phyloP scores from a whole-genome alignment of 257 asterid species.

The Capsicum baccatum region DNA sequence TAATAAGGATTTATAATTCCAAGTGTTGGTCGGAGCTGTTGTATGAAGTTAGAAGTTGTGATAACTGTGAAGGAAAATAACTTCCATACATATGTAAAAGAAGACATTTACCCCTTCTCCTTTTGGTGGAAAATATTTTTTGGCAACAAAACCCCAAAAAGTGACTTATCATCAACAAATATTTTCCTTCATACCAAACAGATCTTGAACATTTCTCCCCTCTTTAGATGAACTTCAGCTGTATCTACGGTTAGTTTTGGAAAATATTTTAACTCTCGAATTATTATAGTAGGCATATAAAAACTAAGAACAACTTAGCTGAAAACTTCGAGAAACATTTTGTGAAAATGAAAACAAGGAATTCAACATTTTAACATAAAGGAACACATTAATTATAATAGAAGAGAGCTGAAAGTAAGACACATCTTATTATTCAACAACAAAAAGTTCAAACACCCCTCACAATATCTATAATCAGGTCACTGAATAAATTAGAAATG shows the following conservation, averaged over 20 bases:
- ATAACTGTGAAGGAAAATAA: neutral
- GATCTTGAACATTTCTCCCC: neutral
- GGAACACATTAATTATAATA: neutral
- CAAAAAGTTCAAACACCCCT: too few relatives aligned
- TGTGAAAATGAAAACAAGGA: neutral
- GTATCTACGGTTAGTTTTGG: neutral
- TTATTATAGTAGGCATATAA: neutral
- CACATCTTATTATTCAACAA: too few relatives aligned
- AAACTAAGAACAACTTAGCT: neutral
- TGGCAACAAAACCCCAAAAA: neutral
- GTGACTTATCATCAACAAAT: neutral
- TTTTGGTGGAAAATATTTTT: neutral
- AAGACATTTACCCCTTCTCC: neutral
- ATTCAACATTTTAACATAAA: neutral
- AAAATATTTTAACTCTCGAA: constrained; percentile 1
- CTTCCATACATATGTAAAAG: neutral
- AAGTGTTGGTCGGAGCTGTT: too few relatives aligned
- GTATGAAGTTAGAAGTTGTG: neutral
- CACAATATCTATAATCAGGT: too few relatives aligned
- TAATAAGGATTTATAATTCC: neutral
- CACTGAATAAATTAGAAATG: constrained; percentile 22
- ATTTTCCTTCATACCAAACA: neutral
- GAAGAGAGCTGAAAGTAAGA: constrained; percentile 20
- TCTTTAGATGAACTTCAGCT: constrained; percentile 14
- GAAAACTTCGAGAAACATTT: neutral